Evolutionary conservation across 768 basidiomycete genomes (phyloP), one percentile per base, ranked within the genome.

Genomic region (Boletus speciosus): DNA sequence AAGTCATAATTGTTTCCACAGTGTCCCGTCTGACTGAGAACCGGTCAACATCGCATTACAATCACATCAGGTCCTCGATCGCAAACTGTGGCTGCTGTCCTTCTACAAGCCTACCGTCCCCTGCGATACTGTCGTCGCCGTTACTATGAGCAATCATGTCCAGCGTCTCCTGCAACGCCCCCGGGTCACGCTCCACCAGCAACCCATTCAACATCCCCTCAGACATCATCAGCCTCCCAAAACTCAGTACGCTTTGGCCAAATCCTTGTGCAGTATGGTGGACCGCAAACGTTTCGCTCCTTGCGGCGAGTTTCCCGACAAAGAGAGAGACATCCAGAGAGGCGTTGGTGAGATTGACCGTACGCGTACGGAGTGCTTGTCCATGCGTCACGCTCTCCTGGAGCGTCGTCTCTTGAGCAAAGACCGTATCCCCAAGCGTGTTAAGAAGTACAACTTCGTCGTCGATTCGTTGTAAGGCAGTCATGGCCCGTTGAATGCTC

Each of bases 281-380:
- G 12, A 49, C 12, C 3, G 42, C 47, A 6, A 61, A 32, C 16
- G 56, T 58, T 27, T 61, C 55, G 42, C 60, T 61, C 52, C 12
- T 54, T 23, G 60, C 55, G 8, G 60, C 52, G 31, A 61, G 60
- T 6, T 14, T 23, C 29, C 60, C 52, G 7, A 54, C 55, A 27
- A 58, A 54, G 21, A 61, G 60, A 6, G 60, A 42, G 25, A 58
- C 60, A 23, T 61, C 52, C 37, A 61, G 29, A 12, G 56, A 62
- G 5, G 52, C 45, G 21, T 58, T 62, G 21, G 60, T 55, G 10
- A 62, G 56, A 48, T 62, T 32, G 14, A 61, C 34, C 5, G 60
- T 51, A 4, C 44, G 56, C 12, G 56, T 61, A 8, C 61, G 60
- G 21, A 55, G 47, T 11, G 23, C 52, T 43, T 57, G 46, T 32